Evolutionary conservation across 2,329 filamentous ascomycete genomes (phyloP), one percentile per base, ranked within the genome.

Genomic region (Phialophora macrospora): DNA sequence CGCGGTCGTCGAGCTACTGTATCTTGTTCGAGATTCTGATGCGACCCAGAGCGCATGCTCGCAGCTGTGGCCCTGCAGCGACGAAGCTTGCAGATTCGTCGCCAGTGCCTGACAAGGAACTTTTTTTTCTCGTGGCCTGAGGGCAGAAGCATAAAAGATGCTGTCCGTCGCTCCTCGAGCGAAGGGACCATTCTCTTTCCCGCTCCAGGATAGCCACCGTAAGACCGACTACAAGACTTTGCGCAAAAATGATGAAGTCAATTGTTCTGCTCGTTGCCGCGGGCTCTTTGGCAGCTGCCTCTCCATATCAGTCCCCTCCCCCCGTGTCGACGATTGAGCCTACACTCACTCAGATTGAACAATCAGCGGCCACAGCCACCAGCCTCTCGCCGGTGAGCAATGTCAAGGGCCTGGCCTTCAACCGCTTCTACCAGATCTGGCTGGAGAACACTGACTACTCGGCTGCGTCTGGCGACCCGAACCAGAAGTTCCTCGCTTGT

Each of bases 371-470:
- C 7, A 89, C 85, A 1, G 87, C 87, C 11, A 81, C 82, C 74
- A 87, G 87, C 1, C 77, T 79, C 67, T 87, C 85, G 67, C 86
- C 88, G 1, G 86, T 83, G 34, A 88, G 83, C 75, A 75, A 87
- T 72, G 87, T 93, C 59, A 83, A 86, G 74, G 91, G 91, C 68
- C 87, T 88, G 74, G 87, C 83, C 0, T 93, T 93, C 74, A 85
- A 92, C 74, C 87, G 90, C 17, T 85, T 91, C 67, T 87, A 87
- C 62, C 85, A 87, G 64, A 87, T 93, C 76, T 93, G 89, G 88
- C 83, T 92, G 55, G 91, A 93, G 80, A 93, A 93, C 75, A 90
- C 88, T 56, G 82, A 86, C 76, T 93, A 85, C 70, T 83, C 86
- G 60, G 84, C 87, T 73, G 87, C 90, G 1, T 80, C 80, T 44